Percentiles rank a stretch among this genome's conserved stretches.
Evolutionary conservation across 2,329 filamentous ascomycete species (phyloP).

Genomic region (Diplodia corticola): DNA sequence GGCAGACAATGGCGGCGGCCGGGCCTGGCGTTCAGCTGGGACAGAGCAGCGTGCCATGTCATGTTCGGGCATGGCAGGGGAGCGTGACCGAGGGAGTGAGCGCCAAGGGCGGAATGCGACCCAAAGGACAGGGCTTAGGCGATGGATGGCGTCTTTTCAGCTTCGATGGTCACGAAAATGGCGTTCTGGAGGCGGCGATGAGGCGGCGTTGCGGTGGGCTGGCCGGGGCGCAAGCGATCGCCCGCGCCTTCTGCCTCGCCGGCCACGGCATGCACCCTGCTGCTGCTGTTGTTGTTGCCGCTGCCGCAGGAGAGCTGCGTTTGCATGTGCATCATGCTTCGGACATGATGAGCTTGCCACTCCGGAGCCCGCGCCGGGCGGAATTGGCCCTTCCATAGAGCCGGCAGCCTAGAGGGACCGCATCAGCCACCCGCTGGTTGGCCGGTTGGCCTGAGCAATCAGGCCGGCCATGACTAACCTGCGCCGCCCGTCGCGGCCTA

Average conservation of each 20-base stretch:
- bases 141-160: slow-evolving; percentile 18
- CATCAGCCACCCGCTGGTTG: not conserved
- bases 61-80: slow-evolving; percentile 12
- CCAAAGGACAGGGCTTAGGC: slow-evolving; percentile 11
- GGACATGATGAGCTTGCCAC: not conserved
- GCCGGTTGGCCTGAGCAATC: not conserved
- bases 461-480: not conserved
- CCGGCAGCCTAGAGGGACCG: no score
- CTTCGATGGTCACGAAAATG: slow-evolving; percentile 14
- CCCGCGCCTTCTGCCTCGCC: not conserved
- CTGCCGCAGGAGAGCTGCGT: not conserved
- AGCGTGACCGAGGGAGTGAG: not conserved
- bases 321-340: not conserved
- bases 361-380: not conserved
- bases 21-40: slow-evolving; percentile 16
- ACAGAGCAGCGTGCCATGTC: slow-evolving; percentile 3
- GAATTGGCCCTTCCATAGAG: not conserved
- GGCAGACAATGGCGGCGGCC: not conserved
- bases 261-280: not conserved
- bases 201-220: not conserved
- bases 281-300: not conserved
- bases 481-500: not conserved
- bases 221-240: not conserved
- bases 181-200: slow-evolving; percentile 15
- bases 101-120: slow-evolving; percentile 13